Base-by-base conservation (phyloP, 2,329 filamentous ascomycete species). In the Monosporascus sp. region DNA sequence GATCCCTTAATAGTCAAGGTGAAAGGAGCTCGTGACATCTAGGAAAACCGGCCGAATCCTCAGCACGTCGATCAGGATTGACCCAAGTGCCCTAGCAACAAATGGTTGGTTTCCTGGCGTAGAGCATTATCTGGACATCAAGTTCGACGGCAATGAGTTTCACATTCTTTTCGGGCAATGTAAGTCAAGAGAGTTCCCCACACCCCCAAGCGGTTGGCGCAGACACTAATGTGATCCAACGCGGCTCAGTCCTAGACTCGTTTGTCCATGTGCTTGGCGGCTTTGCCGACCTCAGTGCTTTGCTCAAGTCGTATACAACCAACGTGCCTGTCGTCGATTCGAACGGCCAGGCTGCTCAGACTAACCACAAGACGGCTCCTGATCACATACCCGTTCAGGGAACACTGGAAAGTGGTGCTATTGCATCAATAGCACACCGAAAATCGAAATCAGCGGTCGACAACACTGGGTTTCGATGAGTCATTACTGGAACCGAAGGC, bases 21-120 rank as follows among this genome's bases (percentile, higher is more conserved):
- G 9, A 75, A 75, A 72, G 52, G 62, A 74, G 17, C 61, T 79
- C 4, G 53, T 81, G 4, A 61, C 66, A 1, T 65, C 65, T 2
- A 74, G 75, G 1, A 68, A 70, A 38, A 69, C 81, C 14, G 79
- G 77, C 2, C 69, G 68, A 36, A 65, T 81, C 1, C 43, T 72
- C 16, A 69, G 66, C 50, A 69, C 67, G 2, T 66, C 61, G 0
- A 67, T 71, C 1, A 37, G 44, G 26, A 49, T 55, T 14, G 52
- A 47, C 22, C 51, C 52, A 2, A 31, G 49, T 36, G 3, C 53
- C 0, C 7, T 62, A 16, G 19, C 48, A 6, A 49, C 50, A 4
- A 56, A 59, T 3, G 44, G 41, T 7, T 67, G 64, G 61, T 7
- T 55, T 1, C 56, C 64, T 27, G 60, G 58, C 9, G 54, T 7